Base-by-base conservation (phyloP, 2,329 filamentous ascomycete genomes). In the Pseudogymnoascus sp. region DNA sequence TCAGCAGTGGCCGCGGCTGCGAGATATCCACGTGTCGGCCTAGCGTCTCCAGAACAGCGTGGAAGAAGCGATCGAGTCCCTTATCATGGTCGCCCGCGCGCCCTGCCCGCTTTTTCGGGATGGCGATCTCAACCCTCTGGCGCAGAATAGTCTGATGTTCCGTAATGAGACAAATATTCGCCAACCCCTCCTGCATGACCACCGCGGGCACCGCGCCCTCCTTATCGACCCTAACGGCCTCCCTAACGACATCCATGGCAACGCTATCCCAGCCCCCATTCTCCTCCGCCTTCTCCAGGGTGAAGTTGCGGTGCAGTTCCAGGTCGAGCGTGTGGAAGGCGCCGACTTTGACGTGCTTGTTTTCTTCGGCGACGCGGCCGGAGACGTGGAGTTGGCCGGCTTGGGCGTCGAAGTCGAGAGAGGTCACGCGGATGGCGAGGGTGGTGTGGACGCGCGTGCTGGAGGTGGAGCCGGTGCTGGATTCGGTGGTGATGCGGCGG, bases 161-260 rank as follows among this genome's bases (percentile, higher is more conserved):
- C 2, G 89, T 93, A 63, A 95, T 89, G 21, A 93, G 81, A 74
- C 90, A 93, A 67, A 95, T 89, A 74, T 93, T 91, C 64, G 91
- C 89, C 14, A 90, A 75, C 14, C 90, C 89, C 71, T 97, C 93
- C 70, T 96, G 90, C 89, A 99, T 93, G 24, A 97, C 90, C 0
- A 97, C 88, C 0, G 95, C 93, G 63, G 92, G 91, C 16, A 96
- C 82, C 66, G 93, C 89, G 0, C 91, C 92, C 66, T 89, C 86
- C 71, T 88, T 87, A 67, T 91, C 88, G 68, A 90, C 86, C 69
- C 90, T 87, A 13, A 93, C 82, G 0, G 92, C 88, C 73, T 96
- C 91, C 63, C 84, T 81, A 10, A 99, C 82, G 53, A 90, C 88
- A 64, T 90, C 86, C 59, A 88, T 79, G 3, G 93, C 90, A 10